Evolutionary conservation across 495 filamentous ascomycete species (phyloP).

Genomic region (Podospora pseudoanserina): DNA sequence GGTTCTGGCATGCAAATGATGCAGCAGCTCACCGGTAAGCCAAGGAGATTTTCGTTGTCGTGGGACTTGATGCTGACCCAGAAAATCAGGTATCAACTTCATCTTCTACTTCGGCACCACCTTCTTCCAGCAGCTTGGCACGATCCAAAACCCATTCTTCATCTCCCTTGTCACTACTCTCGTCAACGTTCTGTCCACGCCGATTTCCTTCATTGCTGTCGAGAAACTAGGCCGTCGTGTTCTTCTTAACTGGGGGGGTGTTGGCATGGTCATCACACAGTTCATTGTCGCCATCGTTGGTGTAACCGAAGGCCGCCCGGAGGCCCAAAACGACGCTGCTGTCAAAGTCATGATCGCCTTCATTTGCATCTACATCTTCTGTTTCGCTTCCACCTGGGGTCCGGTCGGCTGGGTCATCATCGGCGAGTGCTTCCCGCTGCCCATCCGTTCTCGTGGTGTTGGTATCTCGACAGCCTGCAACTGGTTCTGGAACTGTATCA

Average conservation of each 20-base stretch:
- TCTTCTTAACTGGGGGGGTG: slow-evolving; percentile 69
- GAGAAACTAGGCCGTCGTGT: slow-evolving; percentile 75
- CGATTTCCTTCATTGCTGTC: slow-evolving; percentile 74
- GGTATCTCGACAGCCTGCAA: slow-evolving; percentile 76
- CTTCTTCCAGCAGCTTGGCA: slow-evolving; percentile 69
- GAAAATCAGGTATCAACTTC: slow-evolving; percentile 67
- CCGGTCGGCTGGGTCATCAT: slow-evolving; percentile 77
- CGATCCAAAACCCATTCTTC: slow-evolving; percentile 72
- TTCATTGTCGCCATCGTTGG: slow-evolving; percentile 77
- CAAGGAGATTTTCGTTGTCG: background rate
- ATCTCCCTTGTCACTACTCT: slow-evolving; percentile 76
- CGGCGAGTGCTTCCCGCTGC: slow-evolving; percentile 80
- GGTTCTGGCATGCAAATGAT: slow-evolving; percentile 68
- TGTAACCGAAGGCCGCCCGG: slow-evolving; percentile 48
- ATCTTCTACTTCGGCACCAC: slow-evolving; percentile 85
- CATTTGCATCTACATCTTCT: slow-evolving; percentile 80
- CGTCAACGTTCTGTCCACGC: slow-evolving; percentile 80
- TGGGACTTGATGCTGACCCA: background rate
- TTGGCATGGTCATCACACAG: slow-evolving; percentile 76
- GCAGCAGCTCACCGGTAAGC: slow-evolving; percentile 54
- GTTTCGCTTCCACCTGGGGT: slow-evolving; percentile 76
- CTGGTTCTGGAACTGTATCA: slow-evolving; percentile 82
- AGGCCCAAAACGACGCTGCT: slow-evolving; percentile 50
- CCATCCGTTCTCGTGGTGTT: slow-evolving; percentile 76
- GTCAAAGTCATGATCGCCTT: slow-evolving; percentile 67